Percentiles rank a stretch among this genome's conserved stretches.
Evolutionary conservation across 2,329 filamentous ascomycete species (phyloP).

Genomic region (Paramyrothecium sp.): DNA sequence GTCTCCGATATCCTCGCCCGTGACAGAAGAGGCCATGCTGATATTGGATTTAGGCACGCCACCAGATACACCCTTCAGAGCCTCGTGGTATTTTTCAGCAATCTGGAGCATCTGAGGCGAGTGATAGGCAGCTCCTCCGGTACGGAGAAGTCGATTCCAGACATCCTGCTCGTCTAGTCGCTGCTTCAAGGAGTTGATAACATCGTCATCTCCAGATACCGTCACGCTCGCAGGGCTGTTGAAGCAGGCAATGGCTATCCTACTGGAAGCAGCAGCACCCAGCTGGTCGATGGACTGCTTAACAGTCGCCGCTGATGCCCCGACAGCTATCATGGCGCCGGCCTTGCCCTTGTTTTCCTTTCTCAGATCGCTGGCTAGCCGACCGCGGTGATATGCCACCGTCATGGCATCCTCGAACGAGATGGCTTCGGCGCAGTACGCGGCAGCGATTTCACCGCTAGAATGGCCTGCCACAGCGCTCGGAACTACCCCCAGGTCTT

Average conservation of each 20-base stretch:
- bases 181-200: slow-evolving; percentile 16
- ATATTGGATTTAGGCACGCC: background rate
- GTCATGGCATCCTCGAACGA: slow-evolving; percentile 25
- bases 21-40: slow-evolving; percentile 10
- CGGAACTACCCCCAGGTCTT: slow-evolving; percentile 22
- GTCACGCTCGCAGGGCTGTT: slow-evolving; percentile 30
- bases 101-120: slow-evolving; percentile 3
- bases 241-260: slow-evolving; percentile 23
- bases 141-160: slow-evolving; percentile 11
- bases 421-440: slow-evolving; percentile 23
- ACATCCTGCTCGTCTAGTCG: slow-evolving; percentile 8
- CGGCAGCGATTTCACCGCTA: slow-evolving; percentile 37
- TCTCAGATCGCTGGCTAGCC: background rate
- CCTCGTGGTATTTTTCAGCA: background rate
- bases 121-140: slow-evolving; percentile 8
- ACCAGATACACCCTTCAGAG: background rate
- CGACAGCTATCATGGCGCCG: slow-evolving; percentile 32
- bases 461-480: slow-evolving; percentile 33
- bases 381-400: slow-evolving; percentile 22
- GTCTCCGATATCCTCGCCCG: background rate
- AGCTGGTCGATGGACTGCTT: slow-evolving; percentile 4
- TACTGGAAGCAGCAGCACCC: background rate
- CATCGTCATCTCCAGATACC: slow-evolving; percentile 22
- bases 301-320: slow-evolving; percentile 11
- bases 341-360: background rate